Percentiles rank a stretch among this genome's conserved stretches.
Evolutionary conservation across 129 eudicot species (phyloP).

Genomic region (Oenanthe sinensis): DNA sequence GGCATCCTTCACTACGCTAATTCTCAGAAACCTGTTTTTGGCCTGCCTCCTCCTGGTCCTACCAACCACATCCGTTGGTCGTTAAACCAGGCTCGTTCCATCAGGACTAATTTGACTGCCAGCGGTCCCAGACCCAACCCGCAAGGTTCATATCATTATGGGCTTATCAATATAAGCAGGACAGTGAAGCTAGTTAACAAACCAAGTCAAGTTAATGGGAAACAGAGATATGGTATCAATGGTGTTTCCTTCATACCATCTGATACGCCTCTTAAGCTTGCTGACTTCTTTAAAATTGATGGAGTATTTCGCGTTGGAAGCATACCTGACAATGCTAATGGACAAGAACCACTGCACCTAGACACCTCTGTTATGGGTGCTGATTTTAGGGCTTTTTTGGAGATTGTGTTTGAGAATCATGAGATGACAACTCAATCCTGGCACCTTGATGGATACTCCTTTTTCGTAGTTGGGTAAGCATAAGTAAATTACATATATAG

Average conservation of each 20-base stretch:
- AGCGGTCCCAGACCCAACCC: slow-evolving; percentile 13
- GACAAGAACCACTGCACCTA: slow-evolving; percentile 10
- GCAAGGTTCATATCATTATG: slow-evolving; percentile 11
- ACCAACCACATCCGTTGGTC: slow-evolving; percentile 12
- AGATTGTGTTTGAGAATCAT: slow-evolving; percentile 42
- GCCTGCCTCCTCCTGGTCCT: slow-evolving; percentile 6
- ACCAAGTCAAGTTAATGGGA: slow-evolving; percentile 8
- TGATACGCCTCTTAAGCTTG: slow-evolving; percentile 50
- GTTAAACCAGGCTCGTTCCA: slow-evolving; percentile 9
- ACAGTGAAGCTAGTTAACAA: slow-evolving; percentile 1
- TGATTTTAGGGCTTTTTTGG: slow-evolving; percentile 34
- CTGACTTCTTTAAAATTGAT: slow-evolving; percentile 34
- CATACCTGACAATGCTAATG: slow-evolving; percentile 30
- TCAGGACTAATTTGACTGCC: slow-evolving; percentile 10
- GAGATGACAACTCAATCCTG: slow-evolving; percentile 33
- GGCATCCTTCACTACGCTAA: slow-evolving; percentile 6
- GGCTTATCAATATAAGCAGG: slow-evolving; percentile 9
- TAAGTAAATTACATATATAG: neutral
- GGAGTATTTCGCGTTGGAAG: slow-evolving; percentile 37
- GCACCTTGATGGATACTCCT: slow-evolving; percentile 47
- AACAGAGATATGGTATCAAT: slow-evolving; percentile 11
- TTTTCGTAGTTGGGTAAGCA: slow-evolving; percentile 76
- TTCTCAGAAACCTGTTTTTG: slow-evolving; percentile 6
- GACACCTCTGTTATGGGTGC: slow-evolving; percentile 45
- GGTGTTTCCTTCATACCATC: slow-evolving; percentile 18